phyloP scores from a whole-genome alignment of 148 eudicot genomes.

The Heliosperma pusillum region DNA sequence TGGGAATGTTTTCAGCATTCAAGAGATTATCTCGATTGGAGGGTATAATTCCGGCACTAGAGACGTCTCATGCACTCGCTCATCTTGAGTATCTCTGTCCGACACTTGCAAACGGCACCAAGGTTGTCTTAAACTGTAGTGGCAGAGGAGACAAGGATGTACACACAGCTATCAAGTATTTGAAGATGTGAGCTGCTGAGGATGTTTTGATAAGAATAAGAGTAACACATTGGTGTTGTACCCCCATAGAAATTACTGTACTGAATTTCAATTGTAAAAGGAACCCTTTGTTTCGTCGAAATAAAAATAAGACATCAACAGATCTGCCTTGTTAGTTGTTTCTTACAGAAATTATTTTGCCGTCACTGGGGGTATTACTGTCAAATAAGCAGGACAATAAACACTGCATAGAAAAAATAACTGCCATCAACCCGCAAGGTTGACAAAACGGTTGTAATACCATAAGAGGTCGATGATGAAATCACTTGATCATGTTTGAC shows the following conservation, averaged over 20 bases:
- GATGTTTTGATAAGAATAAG: not conserved
- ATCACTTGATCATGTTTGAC: too few species aligned
- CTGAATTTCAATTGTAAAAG: not conserved
- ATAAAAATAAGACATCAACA: not conserved
- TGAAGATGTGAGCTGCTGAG: conserved; percentile 42
- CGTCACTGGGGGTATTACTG: not conserved
- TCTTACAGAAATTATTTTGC: not conserved
- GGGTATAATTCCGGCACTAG: conserved; percentile 97
- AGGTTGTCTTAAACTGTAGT: conserved; percentile 85
- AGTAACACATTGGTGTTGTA: conserved; percentile 5
- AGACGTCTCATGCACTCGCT: conserved; percentile 93
- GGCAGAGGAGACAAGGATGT: conserved; percentile 98
- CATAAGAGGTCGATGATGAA: too few species aligned
- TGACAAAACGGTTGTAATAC: too few species aligned
- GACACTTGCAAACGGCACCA: conserved; percentile 69
- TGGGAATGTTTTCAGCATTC: conserved; percentile 54
- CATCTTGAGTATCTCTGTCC: conserved; percentile 88
- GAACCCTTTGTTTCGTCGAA: not conserved
- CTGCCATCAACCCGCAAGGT: too few species aligned
- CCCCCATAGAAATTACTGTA: not conserved
- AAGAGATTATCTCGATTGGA: conserved; percentile 80
- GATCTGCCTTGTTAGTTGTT: not conserved
- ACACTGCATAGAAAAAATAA: too few species aligned
- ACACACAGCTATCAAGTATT: conserved; percentile 76
- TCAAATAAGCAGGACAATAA: not conserved